phyloP scores from a whole-genome alignment of 257 asterid species.

The Salvia hispanica region DNA sequence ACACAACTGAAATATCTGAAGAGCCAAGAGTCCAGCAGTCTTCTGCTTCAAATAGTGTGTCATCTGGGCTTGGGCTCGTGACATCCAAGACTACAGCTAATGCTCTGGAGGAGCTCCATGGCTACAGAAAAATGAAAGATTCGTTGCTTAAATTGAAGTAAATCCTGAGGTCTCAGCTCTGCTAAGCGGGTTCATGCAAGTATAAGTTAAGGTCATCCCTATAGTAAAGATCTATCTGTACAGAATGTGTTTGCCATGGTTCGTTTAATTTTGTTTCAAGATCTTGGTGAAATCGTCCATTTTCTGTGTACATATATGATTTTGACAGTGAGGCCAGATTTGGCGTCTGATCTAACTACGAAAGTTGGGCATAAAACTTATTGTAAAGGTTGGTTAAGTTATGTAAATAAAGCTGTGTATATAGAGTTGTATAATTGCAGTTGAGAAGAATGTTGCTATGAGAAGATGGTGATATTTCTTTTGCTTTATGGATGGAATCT shows the following conservation, averaged over 20 bases:
- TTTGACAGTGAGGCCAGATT: slow-evolving; percentile 32
- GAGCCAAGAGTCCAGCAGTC: slow-evolving; percentile 29
- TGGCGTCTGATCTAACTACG: slow-evolving; percentile 24
- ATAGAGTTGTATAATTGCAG: slow-evolving; percentile 13
- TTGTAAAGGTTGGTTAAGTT: slow-evolving; percentile 15
- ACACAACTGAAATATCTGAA: slow-evolving; percentile 29
- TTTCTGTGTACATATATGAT: slow-evolving; percentile 32
- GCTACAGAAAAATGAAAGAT: slow-evolving; percentile 51
- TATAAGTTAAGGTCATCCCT: slow-evolving; percentile 12
- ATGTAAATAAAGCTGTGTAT: slow-evolving; percentile 21
- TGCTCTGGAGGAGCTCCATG: slow-evolving; percentile 76
- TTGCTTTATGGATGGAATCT: too few relatives aligned
- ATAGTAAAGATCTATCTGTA: slow-evolving; percentile 21
- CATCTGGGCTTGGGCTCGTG: slow-evolving; percentile 45
- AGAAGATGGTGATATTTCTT: too few relatives aligned
- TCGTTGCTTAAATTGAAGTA: slow-evolving; percentile 46
- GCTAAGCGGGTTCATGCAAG: neutral
- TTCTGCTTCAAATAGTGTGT: slow-evolving; percentile 34
- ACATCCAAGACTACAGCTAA: slow-evolving; percentile 60
- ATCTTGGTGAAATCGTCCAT: slow-evolving; percentile 2
- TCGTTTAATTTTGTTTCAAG: neutral
- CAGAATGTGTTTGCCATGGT: slow-evolving; percentile 20
- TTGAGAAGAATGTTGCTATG: too few relatives aligned
- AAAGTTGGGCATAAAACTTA: slow-evolving; percentile 21
- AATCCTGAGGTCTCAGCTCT: slow-evolving; percentile 25